Conservation (phyloP, 306 rosid species). For the Dicorynia guianensis region DNA sequence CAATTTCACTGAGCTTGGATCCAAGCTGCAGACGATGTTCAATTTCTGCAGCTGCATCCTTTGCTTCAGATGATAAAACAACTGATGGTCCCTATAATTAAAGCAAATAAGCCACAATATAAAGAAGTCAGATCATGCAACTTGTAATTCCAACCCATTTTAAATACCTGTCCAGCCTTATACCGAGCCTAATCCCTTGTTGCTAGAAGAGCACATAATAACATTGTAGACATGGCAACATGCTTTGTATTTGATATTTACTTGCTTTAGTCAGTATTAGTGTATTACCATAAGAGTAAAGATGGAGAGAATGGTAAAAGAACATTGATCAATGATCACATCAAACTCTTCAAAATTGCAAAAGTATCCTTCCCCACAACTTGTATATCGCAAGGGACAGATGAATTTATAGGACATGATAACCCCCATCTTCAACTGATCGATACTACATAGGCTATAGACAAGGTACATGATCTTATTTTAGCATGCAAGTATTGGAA, state of each 20-base stretch:
- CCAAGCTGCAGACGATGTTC: conserved; percentile 83
- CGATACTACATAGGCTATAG: neutral
- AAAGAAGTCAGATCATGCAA: conserved; percentile 34
- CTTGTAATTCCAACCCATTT: conserved; percentile 14
- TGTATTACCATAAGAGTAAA: neutral
- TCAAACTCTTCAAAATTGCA: conserved; percentile 14
- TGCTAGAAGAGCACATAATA: conserved; percentile 20
- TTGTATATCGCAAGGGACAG: conserved; percentile 16
- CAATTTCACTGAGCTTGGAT: conserved; percentile 82
- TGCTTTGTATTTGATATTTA: conserved; percentile 18
- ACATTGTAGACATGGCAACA: conserved; percentile 17
- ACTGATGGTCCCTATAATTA: conserved; percentile 51
- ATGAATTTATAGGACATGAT: conserved; percentile 1
- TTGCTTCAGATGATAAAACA: conserved; percentile 77
- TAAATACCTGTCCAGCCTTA: neutral
- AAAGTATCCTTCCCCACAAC: neutral
- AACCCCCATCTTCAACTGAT: conserved; percentile 16
- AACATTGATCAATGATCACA: neutral
- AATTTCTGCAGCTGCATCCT: conserved; percentile 81
- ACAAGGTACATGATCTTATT: neutral
- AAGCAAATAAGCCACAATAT: conserved; percentile 33
- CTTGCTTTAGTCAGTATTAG: conserved; percentile 9
- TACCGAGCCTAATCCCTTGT: conserved; percentile 18
- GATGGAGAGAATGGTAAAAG: neutral
- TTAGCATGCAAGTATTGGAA: conserved; percentile 31